phyloP scores from a whole-genome alignment of 805 yeast genomes.

The Lachancea sp. region DNA sequence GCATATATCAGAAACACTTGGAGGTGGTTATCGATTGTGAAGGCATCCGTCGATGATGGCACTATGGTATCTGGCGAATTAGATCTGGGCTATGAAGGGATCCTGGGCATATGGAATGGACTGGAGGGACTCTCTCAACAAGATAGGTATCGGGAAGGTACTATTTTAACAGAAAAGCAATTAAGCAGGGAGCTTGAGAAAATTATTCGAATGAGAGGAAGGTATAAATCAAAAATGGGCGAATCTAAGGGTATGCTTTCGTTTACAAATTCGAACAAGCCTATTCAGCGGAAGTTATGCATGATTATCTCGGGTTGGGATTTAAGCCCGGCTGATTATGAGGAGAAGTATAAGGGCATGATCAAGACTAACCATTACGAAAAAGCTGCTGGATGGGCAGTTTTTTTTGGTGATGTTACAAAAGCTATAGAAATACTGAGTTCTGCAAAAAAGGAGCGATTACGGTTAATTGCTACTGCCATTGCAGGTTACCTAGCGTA shows the following conservation, averaged over 20 bases:
- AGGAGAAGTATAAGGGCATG: slow-evolving; percentile 54
- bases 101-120: slow-evolving; percentile 84
- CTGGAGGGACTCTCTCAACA: slow-evolving; percentile 46
- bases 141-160: slow-evolving; percentile 38
- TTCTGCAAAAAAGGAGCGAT: slow-evolving; percentile 61
- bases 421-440: slow-evolving; percentile 76
- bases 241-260: slow-evolving; percentile 17
- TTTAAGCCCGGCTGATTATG: slow-evolving; percentile 67
- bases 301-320: slow-evolving; percentile 89
- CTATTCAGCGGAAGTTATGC: slow-evolving; percentile 69
- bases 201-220: slow-evolving; percentile 38
- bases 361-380: slow-evolving; percentile 58
- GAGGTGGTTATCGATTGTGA: slow-evolving; percentile 83
- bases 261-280: slow-evolving; percentile 31
- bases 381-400: slow-evolving; percentile 97
- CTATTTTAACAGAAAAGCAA: slow-evolving; percentile 28
- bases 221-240: slow-evolving; percentile 21
- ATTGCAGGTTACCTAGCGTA: slow-evolving; percentile 72
- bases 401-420: slow-evolving; percentile 81
- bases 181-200: slow-evolving; percentile 32
- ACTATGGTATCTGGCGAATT: slow-evolving; percentile 61
- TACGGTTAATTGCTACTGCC: slow-evolving; percentile 83
- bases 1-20: slow-evolving; percentile 71
- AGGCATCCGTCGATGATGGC: slow-evolving; percentile 55
- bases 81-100: slow-evolving; percentile 85